Evolutionary conservation across 441 rosid species (phyloP).

Genomic region (Erodium texanum): DNA sequence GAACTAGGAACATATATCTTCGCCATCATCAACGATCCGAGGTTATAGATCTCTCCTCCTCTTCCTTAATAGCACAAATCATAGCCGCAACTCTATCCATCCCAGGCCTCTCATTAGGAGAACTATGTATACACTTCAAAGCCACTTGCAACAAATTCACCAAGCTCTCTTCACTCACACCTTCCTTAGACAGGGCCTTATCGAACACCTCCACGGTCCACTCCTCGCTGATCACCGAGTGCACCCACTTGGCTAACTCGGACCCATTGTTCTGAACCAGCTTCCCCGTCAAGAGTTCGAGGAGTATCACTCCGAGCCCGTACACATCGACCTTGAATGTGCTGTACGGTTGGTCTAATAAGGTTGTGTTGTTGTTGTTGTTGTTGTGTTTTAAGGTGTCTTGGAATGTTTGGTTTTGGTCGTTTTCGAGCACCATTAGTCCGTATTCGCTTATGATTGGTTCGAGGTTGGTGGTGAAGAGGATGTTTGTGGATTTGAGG

Average conservation of each 20-base stretch:
- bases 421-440: constrained; percentile 27
- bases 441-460: constrained; percentile 55
- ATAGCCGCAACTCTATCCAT: constrained; percentile 26
- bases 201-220: constrained; percentile 3
- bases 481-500: constrained; percentile 52
- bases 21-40: constrained; percentile 22
- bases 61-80: constrained; percentile 37
- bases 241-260: constrained; percentile 3
- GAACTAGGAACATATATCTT: not conserved
- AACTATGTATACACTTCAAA: constrained; percentile 33
- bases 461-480: constrained; percentile 41
- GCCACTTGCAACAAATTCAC: constrained; percentile 47
- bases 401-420: constrained; percentile 23
- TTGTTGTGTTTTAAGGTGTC: constrained; percentile 14
- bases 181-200: not conserved
- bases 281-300: not conserved
- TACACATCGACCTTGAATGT: not conserved
- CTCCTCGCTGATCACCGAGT: not conserved
- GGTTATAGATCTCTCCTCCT: constrained; percentile 38
- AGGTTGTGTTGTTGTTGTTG: not conserved
- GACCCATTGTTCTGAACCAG: constrained; percentile 1
- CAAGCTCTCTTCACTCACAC: constrained; percentile 37
- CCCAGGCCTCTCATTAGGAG: constrained; percentile 35
- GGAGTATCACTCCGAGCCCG: not conserved
- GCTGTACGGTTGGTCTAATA: not conserved